Evolutionary conservation across 768 basidiomycete genomes (phyloP).

Genomic region (Mycena rosella): DNA sequence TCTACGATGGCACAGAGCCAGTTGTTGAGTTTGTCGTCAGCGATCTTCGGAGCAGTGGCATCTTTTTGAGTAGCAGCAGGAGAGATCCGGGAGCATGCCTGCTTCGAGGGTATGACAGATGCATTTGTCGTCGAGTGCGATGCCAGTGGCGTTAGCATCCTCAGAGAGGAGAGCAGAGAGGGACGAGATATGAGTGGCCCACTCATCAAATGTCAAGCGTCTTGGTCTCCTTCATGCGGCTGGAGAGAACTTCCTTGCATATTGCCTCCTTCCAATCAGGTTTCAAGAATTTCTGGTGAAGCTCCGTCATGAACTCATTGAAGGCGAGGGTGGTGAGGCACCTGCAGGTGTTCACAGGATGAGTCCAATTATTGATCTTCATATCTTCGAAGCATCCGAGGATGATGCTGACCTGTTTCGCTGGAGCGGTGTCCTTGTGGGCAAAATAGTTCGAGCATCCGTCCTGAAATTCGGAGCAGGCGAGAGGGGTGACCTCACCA

Average conservation of each 20-base stretch:
- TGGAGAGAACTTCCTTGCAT: not conserved
- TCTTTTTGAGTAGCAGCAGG: not conserved
- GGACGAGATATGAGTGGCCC: not conserved
- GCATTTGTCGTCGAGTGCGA: not conserved
- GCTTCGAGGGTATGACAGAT: slow-evolving; percentile 5
- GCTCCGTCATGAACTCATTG: not conserved
- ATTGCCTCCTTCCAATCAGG: not conserved
- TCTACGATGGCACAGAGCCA: not conserved
- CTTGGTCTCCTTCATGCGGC: not conserved
- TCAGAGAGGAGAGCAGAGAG: not conserved
- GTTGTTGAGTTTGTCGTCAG: not conserved
- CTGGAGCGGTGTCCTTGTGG: not conserved
- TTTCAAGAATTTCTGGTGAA: not conserved
- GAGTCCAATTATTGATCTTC: not conserved
- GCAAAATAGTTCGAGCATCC: not conserved
- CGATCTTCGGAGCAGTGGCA: not conserved
- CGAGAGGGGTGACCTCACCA: too few relatives aligned
- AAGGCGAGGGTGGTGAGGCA: not conserved
- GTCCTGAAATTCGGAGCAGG: too few relatives aligned
- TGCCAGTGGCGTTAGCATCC: too few relatives aligned
- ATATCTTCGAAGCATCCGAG: not conserved
- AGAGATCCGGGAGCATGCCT: not conserved
- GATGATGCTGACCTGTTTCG: not conserved
- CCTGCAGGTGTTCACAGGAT: not conserved
- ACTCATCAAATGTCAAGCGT: not conserved